These are phyloP conservation scores for Cystofilobasidium ferigula DNA, from an alignment of 768 basidiomycete genomes.

Conservation along the genomic window DNA sequence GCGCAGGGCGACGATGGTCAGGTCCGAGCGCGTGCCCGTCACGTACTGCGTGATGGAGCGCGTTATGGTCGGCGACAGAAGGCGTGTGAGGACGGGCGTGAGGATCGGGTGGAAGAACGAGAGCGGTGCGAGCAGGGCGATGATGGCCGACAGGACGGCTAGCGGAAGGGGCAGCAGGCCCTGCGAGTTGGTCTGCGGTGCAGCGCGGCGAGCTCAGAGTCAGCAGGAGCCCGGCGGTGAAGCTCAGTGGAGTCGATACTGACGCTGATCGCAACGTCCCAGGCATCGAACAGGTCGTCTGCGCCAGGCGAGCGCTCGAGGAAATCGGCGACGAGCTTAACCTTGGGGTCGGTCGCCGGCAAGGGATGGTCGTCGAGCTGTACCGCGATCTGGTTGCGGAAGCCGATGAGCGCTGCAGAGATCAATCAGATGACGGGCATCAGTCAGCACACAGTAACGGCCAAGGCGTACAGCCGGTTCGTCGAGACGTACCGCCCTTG, in stretches of 20 bases:
- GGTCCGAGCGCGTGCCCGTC: constrained; percentile 52
- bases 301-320: constrained; percentile 50
- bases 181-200: constrained; percentile 14
- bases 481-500: constrained; percentile 19
- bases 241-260: constrained; percentile 26
- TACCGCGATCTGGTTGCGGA: constrained; percentile 56
- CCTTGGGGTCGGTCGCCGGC: constrained; percentile 35
- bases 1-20: constrained; percentile 56
- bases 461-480: no score
- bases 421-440: no score
- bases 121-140: constrained; percentile 56
- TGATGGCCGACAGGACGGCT: constrained; percentile 50
- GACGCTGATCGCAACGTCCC: constrained; percentile 50
- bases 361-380: constrained; percentile 46
- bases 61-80: constrained; percentile 50
- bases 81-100: constrained; percentile 50
- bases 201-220: background rate
- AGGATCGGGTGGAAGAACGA: constrained; percentile 58
- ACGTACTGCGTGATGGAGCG: constrained; percentile 55
- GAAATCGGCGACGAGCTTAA: constrained; percentile 51
- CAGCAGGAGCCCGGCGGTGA: constrained; percentile 27
- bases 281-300: constrained; percentile 53
- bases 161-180: constrained; percentile 35
- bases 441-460: no score
- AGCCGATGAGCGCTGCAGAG: constrained; percentile 45